These are phyloP conservation scores for Xylaria hypoxylon DNA, from an alignment of 2,329 filamentous ascomycete species.

Conservation along the genomic window DNA sequence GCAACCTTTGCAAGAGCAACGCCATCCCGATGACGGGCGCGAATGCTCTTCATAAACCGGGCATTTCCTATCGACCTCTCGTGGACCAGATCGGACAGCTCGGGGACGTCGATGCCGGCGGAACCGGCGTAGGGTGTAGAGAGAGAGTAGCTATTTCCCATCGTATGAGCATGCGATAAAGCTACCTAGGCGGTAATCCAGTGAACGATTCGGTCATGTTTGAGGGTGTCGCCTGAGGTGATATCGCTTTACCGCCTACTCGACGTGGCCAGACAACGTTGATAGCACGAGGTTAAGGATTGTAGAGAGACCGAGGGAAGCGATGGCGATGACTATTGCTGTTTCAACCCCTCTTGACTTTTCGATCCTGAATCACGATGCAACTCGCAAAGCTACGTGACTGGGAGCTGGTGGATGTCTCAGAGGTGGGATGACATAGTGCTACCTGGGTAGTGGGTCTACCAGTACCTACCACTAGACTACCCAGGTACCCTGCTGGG, in stretches of 20 bases:
- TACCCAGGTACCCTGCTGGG: too few species aligned
- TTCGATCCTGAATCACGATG: not conserved
- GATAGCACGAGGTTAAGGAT: not conserved
- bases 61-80: constrained; percentile 92
- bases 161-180: constrained; percentile 56
- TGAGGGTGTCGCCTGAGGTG: not conserved
- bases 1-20: constrained; percentile 94
- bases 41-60: constrained; percentile 96
- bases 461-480: not conserved
- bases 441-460: too few species aligned
- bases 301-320: not conserved
- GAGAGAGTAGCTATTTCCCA: constrained; percentile 98
- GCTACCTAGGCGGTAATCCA: constrained; percentile 43
- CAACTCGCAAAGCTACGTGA: constrained; percentile 21
- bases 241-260: not conserved
- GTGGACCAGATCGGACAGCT: constrained; percentile 89
- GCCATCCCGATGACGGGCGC: constrained; percentile 89
- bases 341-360: too few species aligned
- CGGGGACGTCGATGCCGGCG: constrained; percentile 92
- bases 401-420: not conserved
- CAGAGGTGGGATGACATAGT: constrained; percentile 24
- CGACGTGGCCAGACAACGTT: not conserved
- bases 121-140: constrained; percentile 91
- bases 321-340: not conserved
- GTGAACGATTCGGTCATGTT: constrained; percentile 32